Evolutionary conservation across 495 filamentous ascomycete genomes (phyloP), one percentile per base, ranked within the genome.

Genomic region (Aspergillus ellipticus): DNA sequence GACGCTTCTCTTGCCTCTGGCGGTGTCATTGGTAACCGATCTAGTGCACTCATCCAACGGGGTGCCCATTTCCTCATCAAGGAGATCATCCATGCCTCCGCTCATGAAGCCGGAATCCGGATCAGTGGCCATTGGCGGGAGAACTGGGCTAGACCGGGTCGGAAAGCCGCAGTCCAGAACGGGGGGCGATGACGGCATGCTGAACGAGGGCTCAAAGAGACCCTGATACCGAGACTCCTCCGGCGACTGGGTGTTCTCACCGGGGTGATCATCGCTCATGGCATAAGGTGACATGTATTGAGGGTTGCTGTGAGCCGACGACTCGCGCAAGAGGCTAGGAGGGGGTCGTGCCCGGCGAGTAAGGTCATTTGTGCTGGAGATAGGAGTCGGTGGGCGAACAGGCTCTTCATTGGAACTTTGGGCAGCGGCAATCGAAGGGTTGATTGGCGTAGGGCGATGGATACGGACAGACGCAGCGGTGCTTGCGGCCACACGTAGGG

Each of bases 391-490:
- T 7, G 85, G 89, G 19, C 92, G 83, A 52, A 90, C 84, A 21
- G 86, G 78, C 57, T 90, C 89, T 62, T 94, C 89, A n/a, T 85
- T 64, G 39, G 87, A 82, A 28, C 73, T 78, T 19, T 75, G 61
- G 29, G 72, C 68, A n/a, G 65, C 59, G 59, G 75, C 54, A 37
- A 77, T 66, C 6, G 78, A 76, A 37, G 81, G 81, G 28, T 82
- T 82, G 17, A 82, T 69, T 7, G 85, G 80, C 28, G 89, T 82
- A 7, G 91, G 92, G 52, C 89, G 82, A 70, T 95, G 88, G 42
- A 87, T 84, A n/a, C 91, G 89, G 54, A 96, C 79, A 7, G 92
- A 95, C 16, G 89, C 89, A 28, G 91, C 84, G 15, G 90, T 93
- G 67, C 89, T 94, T 17, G 92, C 92, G 58, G 88, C 85, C 10